Conservation (phyloP, 148 eudicot genomes). For the Talinum fruticosum region DNA sequence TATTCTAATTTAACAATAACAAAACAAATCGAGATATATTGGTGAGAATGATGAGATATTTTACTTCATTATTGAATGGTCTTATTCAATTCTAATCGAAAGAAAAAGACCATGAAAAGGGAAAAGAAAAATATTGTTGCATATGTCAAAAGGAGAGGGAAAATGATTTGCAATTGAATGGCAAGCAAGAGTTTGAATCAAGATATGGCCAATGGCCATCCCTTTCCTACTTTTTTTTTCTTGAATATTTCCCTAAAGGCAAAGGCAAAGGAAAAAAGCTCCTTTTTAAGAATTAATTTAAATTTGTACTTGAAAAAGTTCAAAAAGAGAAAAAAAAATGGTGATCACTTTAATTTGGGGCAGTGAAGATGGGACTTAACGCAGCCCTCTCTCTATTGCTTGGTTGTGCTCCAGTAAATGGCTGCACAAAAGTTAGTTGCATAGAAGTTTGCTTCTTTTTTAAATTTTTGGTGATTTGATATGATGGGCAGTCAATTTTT, state of each 20-base stretch:
- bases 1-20: no score
- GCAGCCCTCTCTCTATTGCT: not conserved
- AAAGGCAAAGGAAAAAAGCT: not conserved
- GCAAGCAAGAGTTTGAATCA: not conserved
- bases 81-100: no score
- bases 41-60: no score
- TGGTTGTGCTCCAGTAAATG: not conserved
- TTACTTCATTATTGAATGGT: no score
- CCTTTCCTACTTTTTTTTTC: not conserved
- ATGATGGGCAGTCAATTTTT: not conserved
- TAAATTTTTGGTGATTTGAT: not conserved
- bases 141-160: not conserved
- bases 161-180: not conserved
- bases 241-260: not conserved
- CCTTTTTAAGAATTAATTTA: not conserved
- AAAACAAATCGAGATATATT: no score
- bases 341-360: not conserved
- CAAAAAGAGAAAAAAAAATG: not conserved
- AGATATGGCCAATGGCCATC: constrained; percentile 6
- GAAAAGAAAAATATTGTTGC: not conserved
- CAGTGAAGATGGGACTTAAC: not conserved
- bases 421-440: not conserved
- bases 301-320: not conserved
- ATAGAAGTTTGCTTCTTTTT: not conserved
- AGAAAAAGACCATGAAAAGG: no score